A percentile compares a stretch with the other conserved stretches of the same genome.
Conservation (phyloP, 2,329 filamentous ascomycete species). For the Leptodontidium sp. region DNA sequence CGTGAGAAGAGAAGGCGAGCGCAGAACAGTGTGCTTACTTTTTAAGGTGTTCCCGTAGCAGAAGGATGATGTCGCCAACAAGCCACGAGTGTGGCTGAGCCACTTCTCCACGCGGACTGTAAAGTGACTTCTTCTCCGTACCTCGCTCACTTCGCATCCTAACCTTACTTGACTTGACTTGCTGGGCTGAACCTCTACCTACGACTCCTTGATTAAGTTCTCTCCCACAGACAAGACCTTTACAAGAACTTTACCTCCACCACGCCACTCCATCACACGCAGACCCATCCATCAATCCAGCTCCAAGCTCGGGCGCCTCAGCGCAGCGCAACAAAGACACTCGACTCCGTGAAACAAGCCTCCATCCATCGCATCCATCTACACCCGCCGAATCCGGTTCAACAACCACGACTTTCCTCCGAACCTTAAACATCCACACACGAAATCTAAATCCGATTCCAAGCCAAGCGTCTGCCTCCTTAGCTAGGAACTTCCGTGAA, state of each 20-base stretch:
- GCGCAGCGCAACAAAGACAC: slow-evolving; percentile 31
- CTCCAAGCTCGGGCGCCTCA: slow-evolving; percentile 27
- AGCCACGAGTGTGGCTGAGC: slow-evolving; percentile 31
- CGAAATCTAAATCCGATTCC: no score
- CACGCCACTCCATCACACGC: neutral
- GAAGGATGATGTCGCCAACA: slow-evolving; percentile 5
- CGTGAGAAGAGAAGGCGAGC: neutral
- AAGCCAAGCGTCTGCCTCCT: neutral
- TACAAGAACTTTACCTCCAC: slow-evolving; percentile 3
- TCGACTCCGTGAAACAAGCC: slow-evolving; percentile 25
- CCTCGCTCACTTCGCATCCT: slow-evolving; percentile 6
- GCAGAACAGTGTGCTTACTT: slow-evolving; percentile 7
- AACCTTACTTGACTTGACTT: neutral
- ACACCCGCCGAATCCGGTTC: slow-evolving; percentile 20
- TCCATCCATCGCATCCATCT: neutral
- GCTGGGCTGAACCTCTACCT: neutral
- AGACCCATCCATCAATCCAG: slow-evolving; percentile 2
- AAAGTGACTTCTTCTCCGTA: neutral
- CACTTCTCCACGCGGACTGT: slow-evolving; percentile 25
- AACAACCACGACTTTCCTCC: slow-evolving; percentile 17
- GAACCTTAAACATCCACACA: slow-evolving; percentile 7
- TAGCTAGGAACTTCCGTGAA: no score
- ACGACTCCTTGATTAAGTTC: neutral
- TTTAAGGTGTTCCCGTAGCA: neutral
- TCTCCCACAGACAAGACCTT: neutral